A percentile compares a stretch with the other conserved stretches of the same genome.
Evolutionary conservation across 192 early-diverging fungal genomes (phyloP).

Genomic region (Allomyces macrogynus): DNA sequence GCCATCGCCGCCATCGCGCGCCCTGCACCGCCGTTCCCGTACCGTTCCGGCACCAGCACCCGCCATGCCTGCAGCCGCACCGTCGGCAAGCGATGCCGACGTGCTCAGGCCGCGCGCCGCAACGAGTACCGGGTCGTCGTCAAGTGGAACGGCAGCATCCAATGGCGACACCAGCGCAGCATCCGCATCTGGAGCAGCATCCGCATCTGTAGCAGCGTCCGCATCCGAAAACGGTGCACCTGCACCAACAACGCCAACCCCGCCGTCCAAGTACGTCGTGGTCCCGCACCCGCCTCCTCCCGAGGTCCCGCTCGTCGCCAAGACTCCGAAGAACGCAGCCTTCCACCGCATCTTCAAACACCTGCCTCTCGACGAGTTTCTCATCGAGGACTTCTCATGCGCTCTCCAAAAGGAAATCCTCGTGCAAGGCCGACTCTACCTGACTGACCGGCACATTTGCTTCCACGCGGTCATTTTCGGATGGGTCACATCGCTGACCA

Average conservation of each 20-base stretch:
- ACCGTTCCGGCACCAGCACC: not conserved
- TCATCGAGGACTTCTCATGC: conserved; percentile 51
- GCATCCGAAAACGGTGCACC: not conserved
- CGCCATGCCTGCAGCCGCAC: not conserved
- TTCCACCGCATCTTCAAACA: not conserved
- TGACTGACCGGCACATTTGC: conserved; percentile 58
- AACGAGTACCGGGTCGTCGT: not conserved
- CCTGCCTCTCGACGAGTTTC: not conserved
- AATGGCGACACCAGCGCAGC: too few species aligned
- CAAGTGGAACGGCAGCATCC: not conserved
- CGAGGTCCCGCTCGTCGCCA: not conserved
- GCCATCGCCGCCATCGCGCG: too few species aligned
- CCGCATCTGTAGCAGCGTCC: too few species aligned
- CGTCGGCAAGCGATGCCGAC: not conserved
- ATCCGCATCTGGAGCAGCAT: not conserved
- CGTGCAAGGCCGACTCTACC: conserved; percentile 62
- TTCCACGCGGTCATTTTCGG: conserved; percentile 84
- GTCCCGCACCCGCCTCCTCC: not conserved
- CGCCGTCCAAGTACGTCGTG: not conserved
- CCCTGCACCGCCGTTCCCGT: too few species aligned
- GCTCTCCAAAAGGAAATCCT: conserved; percentile 78
- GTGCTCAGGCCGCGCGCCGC: not conserved
- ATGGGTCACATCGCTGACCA: conserved; percentile 55
- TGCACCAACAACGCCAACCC: not conserved
- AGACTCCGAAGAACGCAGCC: not conserved